Conservation (phyloP, 371 early-diverging fungal species). For the Funneliformis caledonium region DNA sequence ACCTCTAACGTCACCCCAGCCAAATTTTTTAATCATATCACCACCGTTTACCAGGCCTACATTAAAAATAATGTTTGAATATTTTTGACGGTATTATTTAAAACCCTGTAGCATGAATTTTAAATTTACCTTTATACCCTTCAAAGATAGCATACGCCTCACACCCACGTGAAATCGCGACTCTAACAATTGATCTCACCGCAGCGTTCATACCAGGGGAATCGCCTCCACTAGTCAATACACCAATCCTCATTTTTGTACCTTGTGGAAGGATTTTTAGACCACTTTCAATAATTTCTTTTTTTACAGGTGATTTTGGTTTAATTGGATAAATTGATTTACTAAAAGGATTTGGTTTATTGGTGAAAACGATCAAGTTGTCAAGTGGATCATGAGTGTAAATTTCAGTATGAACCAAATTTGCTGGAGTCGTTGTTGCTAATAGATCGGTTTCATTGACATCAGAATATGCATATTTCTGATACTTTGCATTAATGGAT, state of each 20-base stretch:
- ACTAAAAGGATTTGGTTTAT: slow-evolving; percentile 60
- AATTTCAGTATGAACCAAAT: slow-evolving; percentile 48
- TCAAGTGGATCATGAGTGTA: slow-evolving; percentile 78
- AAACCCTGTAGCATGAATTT: too few relatives aligned
- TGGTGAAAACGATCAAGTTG: slow-evolving; percentile 73
- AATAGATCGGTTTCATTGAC: slow-evolving; percentile 46
- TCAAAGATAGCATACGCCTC: slow-evolving; percentile 92
- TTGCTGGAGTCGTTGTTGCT: slow-evolving; percentile 27
- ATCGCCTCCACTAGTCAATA: slow-evolving; percentile 99
- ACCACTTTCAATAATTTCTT: slow-evolving; percentile 1
- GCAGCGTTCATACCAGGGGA: slow-evolving; percentile 99
- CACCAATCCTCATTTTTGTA: slow-evolving; percentile 71
- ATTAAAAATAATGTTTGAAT: not conserved
- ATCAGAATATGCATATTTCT: slow-evolving; percentile 43
- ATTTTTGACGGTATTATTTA: not conserved
- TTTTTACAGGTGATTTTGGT: slow-evolving; percentile 9
- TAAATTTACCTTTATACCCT: slow-evolving; percentile 89
- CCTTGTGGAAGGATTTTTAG: not conserved
- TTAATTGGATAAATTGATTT: slow-evolving; percentile 45
- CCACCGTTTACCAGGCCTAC: slow-evolving; percentile 94
- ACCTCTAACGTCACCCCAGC: slow-evolving; percentile 92
- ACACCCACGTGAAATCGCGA: slow-evolving; percentile 83
- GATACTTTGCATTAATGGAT: slow-evolving; percentile 43
- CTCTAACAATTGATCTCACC: slow-evolving; percentile 94
- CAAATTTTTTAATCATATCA: slow-evolving; percentile 81